Base-by-base conservation (phyloP, 306 rosid genomes). In the Malus fusca region DNA sequence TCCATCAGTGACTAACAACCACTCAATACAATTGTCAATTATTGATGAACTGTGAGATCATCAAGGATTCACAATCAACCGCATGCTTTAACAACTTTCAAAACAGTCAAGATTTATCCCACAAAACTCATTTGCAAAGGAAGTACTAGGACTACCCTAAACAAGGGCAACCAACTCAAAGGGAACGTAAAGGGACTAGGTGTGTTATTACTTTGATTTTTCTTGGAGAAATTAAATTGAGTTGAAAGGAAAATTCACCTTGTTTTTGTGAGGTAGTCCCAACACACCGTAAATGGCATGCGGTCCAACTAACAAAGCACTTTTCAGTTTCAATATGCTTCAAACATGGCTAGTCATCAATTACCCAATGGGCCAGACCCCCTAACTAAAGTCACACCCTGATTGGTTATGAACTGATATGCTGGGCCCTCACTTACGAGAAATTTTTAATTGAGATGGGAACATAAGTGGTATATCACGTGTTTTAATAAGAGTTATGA, bases 391-490 rank as follows among this genome's bases (percentile, higher is more conserved):
- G 51, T 21, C 60, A 11, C 43, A 68, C 67, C 43, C 66, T 62
- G 64, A 58, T 56, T 74, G 72, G 75, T 75, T 76, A 35, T 40
- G 73, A 70, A 77, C 30, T 67, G 33, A 26, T 30, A 43, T n/a
- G 17, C 14, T 40, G 72, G 77, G 44, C 40, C 44, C 82, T 56
- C 11, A 19, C 62, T 43, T 43, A 31, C 70, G 31, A 55, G 69
- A 31, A 4, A 31, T 4, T 31, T 31, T 31, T 30, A 30, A 4
- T 30, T 30, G 31, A 3, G 0, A 30, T 4, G 31, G 0, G 31
- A 30, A 30, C 0, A 30, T 30, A 30, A 30, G 0, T 30, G 5
- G 31, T 30, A 30, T 0, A 30, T 0, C 31, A 4, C 4, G 0
- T 4, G 31, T 30, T 30, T 30, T 30, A 30, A 30, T 30, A 30